Base-by-base conservation (phyloP, 2,329 filamentous ascomycete species). In the Fusarium gaditjirri region DNA sequence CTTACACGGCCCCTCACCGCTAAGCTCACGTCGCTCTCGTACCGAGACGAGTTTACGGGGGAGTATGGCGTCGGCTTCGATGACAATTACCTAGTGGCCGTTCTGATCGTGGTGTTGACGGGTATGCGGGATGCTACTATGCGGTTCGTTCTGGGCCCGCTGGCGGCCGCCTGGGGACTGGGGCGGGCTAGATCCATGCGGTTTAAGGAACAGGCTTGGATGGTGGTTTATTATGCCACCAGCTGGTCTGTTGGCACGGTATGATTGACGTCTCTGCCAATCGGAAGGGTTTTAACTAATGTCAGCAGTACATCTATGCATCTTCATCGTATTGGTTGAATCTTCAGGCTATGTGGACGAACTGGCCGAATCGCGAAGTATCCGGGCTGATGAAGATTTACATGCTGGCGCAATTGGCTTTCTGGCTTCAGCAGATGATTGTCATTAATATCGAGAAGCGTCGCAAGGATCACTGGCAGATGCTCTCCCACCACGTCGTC, bases 171-270 rank as follows among this genome's bases (percentile, higher is more conserved):
- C 47, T 87, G 88, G 70, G 94, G 95, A 33, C 88, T 98, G 74
- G 87, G 88, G 75, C 93, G 91, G 77, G 87, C 85, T 78, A 98
- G 97, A 83, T 90, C 90, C 43, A 85, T 92, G 62, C 89, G 96
- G 61, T 97, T 98, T 83, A 94, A 94, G 68, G 96, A 99, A 83
- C 96, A 99, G 83, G 94, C 92, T 47, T 98, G 95, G 94, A 85
- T 97, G 78, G 83, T 97, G 49, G 81, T 95, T 46, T 98, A 98
- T 84, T 95, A 95, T 81, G 83, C 84, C 35, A 84, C 91, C 54
- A 95, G 94, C 79, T 98, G 94, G 92, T 86, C 90, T 19, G 83
- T 95, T 63, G 96, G 96, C 74, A 88, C 96, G 86, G 93, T 97
- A 86, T 75, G 91, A 84, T n/a, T 19, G 3, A 14, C 2, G 14